Evolutionary conservation across 2,329 filamentous ascomycete genomes (phyloP).

Genomic region (Neonectria hederae): DNA sequence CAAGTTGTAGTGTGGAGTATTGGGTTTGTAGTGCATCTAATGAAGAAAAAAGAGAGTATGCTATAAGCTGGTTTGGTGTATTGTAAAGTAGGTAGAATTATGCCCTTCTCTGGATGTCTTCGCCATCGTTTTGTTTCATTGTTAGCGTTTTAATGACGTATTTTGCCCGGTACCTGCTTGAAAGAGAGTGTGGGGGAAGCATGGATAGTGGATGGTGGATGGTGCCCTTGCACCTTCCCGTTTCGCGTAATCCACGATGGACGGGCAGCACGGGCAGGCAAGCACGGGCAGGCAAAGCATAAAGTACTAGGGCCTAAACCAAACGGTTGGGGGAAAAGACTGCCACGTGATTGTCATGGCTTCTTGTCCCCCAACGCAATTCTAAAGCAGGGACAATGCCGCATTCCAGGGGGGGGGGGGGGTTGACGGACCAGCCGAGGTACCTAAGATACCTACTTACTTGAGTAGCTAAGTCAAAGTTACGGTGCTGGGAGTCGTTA

Average conservation of each 20-base stretch:
- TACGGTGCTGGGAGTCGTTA: not conserved
- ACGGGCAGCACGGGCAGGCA: not conserved
- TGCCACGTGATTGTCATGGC: constrained; percentile 30
- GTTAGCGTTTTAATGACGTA: not conserved
- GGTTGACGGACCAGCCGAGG: not conserved
- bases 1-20: not conserved
- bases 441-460: no score
- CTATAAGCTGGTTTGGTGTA: no score
- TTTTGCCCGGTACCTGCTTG: not conserved
- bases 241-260: not conserved
- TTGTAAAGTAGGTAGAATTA: no score
- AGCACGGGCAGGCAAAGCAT: not conserved
- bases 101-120: not conserved
- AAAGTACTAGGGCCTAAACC: not conserved
- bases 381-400: constrained; percentile 1
- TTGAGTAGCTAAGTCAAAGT: not conserved
- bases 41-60: no score
- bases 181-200: not conserved
- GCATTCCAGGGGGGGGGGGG: not conserved
- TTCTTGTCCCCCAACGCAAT: constrained; percentile 32
- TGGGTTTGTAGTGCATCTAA: no score
- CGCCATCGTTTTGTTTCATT: not conserved
- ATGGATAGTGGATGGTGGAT: not conserved
- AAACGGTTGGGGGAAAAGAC: constrained; percentile 30
- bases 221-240: not conserved